Conservation (phyloP, 2,329 filamentous ascomycete species). For the Chalara sp. region DNA sequence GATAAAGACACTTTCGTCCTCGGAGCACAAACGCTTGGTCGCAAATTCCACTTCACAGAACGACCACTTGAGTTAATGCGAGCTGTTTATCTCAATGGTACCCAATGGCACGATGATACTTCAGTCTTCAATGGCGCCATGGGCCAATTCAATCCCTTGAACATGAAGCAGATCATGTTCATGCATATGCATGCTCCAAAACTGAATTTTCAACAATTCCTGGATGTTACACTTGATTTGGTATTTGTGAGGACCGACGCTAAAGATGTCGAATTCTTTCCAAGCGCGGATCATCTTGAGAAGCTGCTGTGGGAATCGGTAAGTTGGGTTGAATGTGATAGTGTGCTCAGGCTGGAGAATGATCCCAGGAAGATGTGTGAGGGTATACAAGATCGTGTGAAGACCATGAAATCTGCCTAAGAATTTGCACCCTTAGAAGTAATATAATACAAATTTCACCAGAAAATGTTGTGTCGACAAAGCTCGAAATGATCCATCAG, state of each 20-base stretch:
- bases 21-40: not conserved
- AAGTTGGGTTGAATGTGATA: not conserved
- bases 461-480: too few species aligned
- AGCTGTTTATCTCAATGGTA: not conserved
- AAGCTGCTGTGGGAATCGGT: not conserved
- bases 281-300: not conserved
- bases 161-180: not conserved
- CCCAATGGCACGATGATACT: not conserved
- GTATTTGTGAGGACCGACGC: not conserved
- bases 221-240: not conserved
- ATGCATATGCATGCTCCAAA: not conserved
- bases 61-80: not conserved
- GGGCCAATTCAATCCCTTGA: not conserved
- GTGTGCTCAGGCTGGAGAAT: not conserved
- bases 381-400: not conserved
- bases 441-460: too few species aligned
- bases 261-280: not conserved
- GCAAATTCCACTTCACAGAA: not conserved
- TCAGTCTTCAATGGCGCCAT: not conserved
- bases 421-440: too few species aligned
- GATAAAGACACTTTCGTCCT: constrained; percentile 28
- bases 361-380: not conserved
- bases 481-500: too few species aligned
- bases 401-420: too few species aligned
- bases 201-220: not conserved